A percentile compares a stretch with the other conserved stretches of the same genome.
phyloP scores from a whole-genome alignment of 257 asterid species.

The Ballota nigra region DNA sequence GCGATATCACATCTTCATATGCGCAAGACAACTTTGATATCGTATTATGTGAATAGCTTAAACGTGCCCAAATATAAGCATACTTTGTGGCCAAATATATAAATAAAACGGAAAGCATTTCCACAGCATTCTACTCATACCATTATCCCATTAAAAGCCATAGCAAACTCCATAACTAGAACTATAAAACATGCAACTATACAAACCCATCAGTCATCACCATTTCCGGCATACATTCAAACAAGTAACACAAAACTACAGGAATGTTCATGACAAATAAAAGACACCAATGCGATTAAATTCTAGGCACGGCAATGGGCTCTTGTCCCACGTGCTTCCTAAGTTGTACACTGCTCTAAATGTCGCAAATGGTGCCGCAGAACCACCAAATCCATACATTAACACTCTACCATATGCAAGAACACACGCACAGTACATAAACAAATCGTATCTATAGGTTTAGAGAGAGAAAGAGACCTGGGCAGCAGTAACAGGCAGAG shows the following conservation, averaged over 20 bases:
- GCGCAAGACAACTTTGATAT: background rate
- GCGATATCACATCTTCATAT: background rate
- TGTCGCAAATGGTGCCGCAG: constrained; percentile 10
- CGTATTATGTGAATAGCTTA: background rate
- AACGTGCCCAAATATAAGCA: background rate
- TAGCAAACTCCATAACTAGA: background rate
- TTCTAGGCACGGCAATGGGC: background rate
- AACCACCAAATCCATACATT: constrained; percentile 22
- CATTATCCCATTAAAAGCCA: background rate
- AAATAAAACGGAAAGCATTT: background rate
- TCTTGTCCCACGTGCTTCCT: constrained; percentile 20
- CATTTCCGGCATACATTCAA: background rate
- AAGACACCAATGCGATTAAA: background rate
- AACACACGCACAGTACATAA: background rate
- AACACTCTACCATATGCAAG: background rate
- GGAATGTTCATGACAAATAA: background rate
- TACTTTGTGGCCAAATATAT: background rate
- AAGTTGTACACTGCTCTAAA: constrained; percentile 9
- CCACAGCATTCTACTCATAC: constrained; percentile 11
- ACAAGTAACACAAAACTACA: constrained; percentile 4
- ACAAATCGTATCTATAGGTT: background rate
- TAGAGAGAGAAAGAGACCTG: constrained; percentile 50
- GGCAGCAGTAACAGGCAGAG: constrained; percentile 82
- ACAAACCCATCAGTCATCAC: background rate
- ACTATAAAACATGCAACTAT: background rate